phyloP scores from a whole-genome alignment of 164 flowering plant species.

The Macadamia integrifolia region DNA sequence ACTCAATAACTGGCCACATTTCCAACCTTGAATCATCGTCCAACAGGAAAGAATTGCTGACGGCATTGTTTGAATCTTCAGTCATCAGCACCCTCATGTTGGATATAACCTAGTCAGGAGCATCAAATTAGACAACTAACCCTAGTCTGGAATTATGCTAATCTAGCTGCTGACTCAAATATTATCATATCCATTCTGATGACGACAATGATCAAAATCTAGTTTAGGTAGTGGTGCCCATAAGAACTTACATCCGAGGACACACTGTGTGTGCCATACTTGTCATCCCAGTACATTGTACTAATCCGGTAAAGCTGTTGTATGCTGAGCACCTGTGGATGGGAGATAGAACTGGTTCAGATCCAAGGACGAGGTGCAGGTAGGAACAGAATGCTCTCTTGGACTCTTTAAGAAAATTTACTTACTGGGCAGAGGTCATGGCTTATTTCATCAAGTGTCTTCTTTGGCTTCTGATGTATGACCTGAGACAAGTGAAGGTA shows the following conservation, averaged over 20 bases:
- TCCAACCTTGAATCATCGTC: constrained; percentile 66
- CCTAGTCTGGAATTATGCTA: constrained; percentile 9
- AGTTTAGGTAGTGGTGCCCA: constrained; percentile 31
- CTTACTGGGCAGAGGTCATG: constrained; percentile 57
- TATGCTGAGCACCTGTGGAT: constrained; percentile 46
- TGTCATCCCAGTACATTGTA: constrained; percentile 69
- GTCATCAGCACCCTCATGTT: constrained; percentile 68
- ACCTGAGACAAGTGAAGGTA: constrained; percentile 10
- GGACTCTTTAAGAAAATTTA: not conserved
- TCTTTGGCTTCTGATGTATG: constrained; percentile 15
- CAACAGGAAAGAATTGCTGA: constrained; percentile 59
- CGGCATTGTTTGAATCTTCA: constrained; percentile 64
- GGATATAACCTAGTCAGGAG: constrained; percentile 43
- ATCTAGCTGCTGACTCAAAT: not conserved
- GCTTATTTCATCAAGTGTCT: constrained; percentile 54
- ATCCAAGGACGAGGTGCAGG: not conserved
- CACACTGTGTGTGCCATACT: constrained; percentile 56
- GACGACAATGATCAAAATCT: constrained; percentile 22
- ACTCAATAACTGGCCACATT: not conserved
- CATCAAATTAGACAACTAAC: constrained; percentile 2
- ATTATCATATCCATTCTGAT: constrained; percentile 5
- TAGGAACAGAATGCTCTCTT: not conserved
- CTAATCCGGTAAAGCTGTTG: constrained; percentile 59
- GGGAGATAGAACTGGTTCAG: constrained; percentile 3
- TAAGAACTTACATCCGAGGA: constrained; percentile 50